Evolutionary conservation across 306 rosid genomes (phyloP).

Genomic region (Castanopsis chinensis): DNA sequence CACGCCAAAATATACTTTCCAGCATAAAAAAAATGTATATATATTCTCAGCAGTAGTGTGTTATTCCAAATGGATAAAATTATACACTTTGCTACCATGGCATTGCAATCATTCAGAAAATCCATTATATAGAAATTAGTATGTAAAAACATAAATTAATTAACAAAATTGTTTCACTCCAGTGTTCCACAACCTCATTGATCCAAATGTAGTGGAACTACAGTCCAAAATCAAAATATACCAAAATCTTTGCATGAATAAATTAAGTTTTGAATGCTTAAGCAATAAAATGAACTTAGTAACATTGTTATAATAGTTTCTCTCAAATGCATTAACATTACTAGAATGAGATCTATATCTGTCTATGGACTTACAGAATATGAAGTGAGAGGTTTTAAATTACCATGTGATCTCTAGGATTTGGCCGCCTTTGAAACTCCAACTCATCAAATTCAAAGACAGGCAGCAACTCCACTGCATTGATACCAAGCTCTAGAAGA

Average conservation of each 20-base stretch:
- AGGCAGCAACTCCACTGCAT: slow-evolving; percentile 88
- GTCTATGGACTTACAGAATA: slow-evolving; percentile 3
- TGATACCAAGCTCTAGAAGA: slow-evolving; percentile 91
- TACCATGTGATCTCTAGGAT: slow-evolving; percentile 98
- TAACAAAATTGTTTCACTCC: too few relatives aligned
- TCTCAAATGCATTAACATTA: background rate
- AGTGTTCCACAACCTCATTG: background rate
- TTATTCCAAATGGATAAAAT: background rate
- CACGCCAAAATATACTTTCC: background rate
- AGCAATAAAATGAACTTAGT: background rate
- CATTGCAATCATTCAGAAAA: background rate
- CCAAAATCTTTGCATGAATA: background rate
- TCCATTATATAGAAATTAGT: background rate
- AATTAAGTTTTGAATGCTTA: background rate
- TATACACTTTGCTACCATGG: background rate
- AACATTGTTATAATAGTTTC: background rate
- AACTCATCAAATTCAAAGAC: slow-evolving; percentile 93
- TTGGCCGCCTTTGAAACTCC: slow-evolving; percentile 82
- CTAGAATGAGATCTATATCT: background rate
- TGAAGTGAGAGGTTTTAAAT: slow-evolving; percentile 10
- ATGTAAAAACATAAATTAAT: background rate
- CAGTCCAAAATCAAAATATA: background rate
- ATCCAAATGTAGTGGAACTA: background rate
- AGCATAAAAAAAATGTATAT: background rate
- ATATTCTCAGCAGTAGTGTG: background rate